Evolutionary conservation across 345 rosid species (phyloP).

Genomic region (Salix udensis): DNA sequence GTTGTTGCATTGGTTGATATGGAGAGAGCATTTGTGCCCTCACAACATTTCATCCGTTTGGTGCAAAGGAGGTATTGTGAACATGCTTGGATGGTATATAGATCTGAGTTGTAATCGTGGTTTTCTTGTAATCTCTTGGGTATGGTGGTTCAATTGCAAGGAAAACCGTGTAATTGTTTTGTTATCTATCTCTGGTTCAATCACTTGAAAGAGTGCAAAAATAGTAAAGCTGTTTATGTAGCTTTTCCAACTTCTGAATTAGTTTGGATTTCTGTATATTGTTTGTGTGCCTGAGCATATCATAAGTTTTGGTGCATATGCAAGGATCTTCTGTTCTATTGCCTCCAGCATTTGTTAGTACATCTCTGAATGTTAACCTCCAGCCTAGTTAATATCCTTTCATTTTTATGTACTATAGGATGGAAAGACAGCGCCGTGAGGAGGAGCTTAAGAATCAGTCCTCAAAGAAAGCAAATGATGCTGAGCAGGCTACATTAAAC

Average conservation of each 20-base stretch:
- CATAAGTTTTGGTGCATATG: neutral
- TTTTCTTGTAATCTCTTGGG: neutral
- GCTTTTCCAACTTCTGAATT: neutral
- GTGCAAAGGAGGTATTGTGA: conserved; percentile 81
- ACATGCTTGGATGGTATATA: neutral
- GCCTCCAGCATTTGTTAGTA: neutral
- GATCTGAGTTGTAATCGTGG: neutral
- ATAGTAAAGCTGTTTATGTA: neutral
- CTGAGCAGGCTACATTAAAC: conserved; percentile 77
- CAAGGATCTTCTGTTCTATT: neutral
- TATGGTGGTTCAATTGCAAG: neutral
- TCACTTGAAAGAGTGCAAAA: neutral
- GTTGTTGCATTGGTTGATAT: conserved; percentile 95
- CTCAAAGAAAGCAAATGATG: conserved; percentile 76
- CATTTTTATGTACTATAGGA: conserved; percentile 37
- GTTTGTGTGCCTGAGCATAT: neutral
- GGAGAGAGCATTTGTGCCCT: conserved; percentile 99
- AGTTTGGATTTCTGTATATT: neutral
- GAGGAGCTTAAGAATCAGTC: conserved; percentile 80
- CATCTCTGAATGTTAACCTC: neutral
- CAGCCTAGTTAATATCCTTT: neutral
- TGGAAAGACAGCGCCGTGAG: conserved; percentile 96
- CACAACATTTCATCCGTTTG: conserved; percentile 97
- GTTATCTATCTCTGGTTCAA: neutral
- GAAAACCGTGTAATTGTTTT: neutral